A percentile compares a stretch with the other conserved stretches of the same genome.
Conservation (phyloP, 306 rosid genomes). For the Trifolium repens region DNA sequence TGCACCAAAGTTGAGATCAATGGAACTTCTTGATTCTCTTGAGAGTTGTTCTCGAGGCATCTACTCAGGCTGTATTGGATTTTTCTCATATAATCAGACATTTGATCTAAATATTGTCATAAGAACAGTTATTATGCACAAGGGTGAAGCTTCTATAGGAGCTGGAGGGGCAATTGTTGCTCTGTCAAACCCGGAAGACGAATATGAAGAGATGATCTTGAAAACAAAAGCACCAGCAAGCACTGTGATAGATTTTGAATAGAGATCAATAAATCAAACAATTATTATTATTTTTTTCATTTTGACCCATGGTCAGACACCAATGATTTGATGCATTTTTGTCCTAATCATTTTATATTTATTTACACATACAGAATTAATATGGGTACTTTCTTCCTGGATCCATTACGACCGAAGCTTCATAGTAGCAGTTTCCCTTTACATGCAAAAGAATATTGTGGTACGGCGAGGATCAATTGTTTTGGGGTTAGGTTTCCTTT, state of each 20-base stretch:
- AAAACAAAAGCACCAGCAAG: constrained; percentile 82
- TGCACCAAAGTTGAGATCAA: constrained; percentile 95
- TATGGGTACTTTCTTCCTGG: not conserved
- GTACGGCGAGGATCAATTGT: constrained; percentile 14
- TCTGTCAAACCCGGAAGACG: constrained; percentile 84
- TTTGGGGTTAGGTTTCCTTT: constrained; percentile 35
- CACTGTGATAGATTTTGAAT: constrained; percentile 67
- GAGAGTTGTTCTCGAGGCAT: constrained; percentile 87
- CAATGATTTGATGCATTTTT: constrained; percentile 6
- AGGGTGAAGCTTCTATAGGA: constrained; percentile 92
- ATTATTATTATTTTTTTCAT: not conserved
- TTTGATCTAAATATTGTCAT: constrained; percentile 96
- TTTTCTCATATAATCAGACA: constrained; percentile 83
- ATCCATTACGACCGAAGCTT: not conserved
- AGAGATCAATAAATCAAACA: constrained; percentile 34
- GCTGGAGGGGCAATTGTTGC: constrained; percentile 99
- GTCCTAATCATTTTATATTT: constrained; percentile 21
- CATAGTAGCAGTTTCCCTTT: constrained; percentile 1
- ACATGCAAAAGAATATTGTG: constrained; percentile 23
- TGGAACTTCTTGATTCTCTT: constrained; percentile 85
- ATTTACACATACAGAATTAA: not conserved
- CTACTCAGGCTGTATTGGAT: constrained; percentile 96
- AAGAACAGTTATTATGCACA: constrained; percentile 79
- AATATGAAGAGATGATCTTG: constrained; percentile 89
- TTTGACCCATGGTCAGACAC: not conserved